Evolutionary conservation across 2,329 filamentous ascomycete species (phyloP), one percentile per base, ranked within the genome.

Genomic region (Cylindrodendrum hubeiense): DNA sequence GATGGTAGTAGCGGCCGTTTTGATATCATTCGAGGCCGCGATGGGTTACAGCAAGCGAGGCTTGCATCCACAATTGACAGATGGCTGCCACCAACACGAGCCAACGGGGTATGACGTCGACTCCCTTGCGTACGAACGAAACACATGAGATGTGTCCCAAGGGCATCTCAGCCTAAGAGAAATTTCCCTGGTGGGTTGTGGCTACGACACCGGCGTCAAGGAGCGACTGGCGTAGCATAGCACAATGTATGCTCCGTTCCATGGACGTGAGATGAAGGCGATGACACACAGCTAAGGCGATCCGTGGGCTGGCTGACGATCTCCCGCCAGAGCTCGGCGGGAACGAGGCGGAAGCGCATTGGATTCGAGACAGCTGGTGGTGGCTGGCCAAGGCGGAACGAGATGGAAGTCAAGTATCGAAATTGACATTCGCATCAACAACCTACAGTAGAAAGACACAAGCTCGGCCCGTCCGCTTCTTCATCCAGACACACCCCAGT

Each of bases 1-100:
- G 26, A 30, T 44, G 46, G 51, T 39, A 33, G 57, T 56, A 61
- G 62, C 51, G 51, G 57, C 52, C 51, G 62, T 61, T 60, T 59
- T 50, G 46, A 54, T 47, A 55, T 46, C 37, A 46, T 19, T 44
- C 47, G 37, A 60, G 41, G 21, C 39, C 56, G 24, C 37, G 56
- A 46, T 10, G 26, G 47, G 56, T 52, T 46, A 52, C 46, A n/a
- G 54, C 50, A 60, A 60, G 61, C 61, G 55, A 64, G 30, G 44
- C 50, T 44, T 59, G 28, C 43, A 51, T 44, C 46, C 49, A 60
- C 55, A 37, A 41, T 59, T 53, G 24, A 62, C 26, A 43, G 33
- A 51, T 30, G 39, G 22, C 17, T 50, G 33, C 24, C n/a, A 13
- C 46, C 46, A 50, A 50, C 43, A 41, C 24, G 24, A 58, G 39